A percentile compares a stretch with the other conserved stretches of the same genome.
Evolutionary conservation across 306 rosid species (phyloP).

Genomic region (Arachis stenosperma): DNA sequence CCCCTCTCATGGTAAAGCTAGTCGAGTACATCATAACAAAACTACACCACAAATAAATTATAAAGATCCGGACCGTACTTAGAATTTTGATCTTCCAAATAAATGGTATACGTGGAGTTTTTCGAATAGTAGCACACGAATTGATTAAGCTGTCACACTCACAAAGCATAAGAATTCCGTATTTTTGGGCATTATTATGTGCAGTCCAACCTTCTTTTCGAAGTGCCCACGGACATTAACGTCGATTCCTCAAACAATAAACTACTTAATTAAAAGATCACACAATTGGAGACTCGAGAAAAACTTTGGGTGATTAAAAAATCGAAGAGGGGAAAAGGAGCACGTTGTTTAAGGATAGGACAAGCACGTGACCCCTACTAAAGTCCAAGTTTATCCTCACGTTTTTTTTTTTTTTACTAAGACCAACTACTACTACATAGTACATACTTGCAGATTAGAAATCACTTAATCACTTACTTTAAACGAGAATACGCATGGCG

Average conservation of each 20-base stretch:
- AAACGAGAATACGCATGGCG: slow-evolving; percentile 41
- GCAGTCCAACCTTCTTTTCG: slow-evolving; percentile 51
- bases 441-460: no score
- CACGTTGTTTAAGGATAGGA: slow-evolving; percentile 44
- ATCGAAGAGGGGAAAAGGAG: background rate
- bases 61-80: no score
- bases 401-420: slow-evolving; percentile 11
- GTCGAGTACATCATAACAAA: no score
- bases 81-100: no score
- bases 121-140: slow-evolving; percentile 15
- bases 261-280: background rate
- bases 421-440: background rate
- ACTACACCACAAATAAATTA: no score
- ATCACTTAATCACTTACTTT: slow-evolving; percentile 20
- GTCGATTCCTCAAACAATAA: slow-evolving; percentile 45
- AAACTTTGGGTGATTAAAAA: slow-evolving; percentile 36
- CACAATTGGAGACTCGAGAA: slow-evolving; percentile 36
- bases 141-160: slow-evolving; percentile 23
- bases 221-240: slow-evolving; percentile 46
- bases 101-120: no score
- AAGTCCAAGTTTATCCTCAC: slow-evolving; percentile 46
- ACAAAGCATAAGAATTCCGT: background rate
- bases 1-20: no score
- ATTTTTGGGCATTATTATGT: slow-evolving; percentile 38
- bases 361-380: slow-evolving; percentile 50